Evolutionary conservation across 2,329 filamentous ascomycete genomes (phyloP), one percentile per base, ranked within the genome.

Genomic region (Aulographum hederae): DNA sequence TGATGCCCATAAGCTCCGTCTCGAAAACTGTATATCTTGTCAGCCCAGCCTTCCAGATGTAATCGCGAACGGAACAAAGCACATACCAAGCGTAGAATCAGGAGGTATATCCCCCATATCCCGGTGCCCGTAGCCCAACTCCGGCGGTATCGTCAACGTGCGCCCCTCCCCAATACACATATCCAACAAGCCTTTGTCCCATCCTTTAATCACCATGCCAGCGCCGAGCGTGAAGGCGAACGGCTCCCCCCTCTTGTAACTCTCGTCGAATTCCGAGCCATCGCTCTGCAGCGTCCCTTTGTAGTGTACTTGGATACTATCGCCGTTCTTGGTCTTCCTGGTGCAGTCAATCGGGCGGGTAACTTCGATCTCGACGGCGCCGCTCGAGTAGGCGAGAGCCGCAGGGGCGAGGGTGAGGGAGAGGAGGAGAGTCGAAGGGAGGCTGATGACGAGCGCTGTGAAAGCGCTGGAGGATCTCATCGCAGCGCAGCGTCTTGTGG

Each of bases 141-240:
- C 70, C 14, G 86, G 81, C n/a, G 84, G 82, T 34, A 98, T 89
- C 14, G 77, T 94, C 53, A 98, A 59, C 34, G 71, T 86, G 54
- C 56, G 70, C 65, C 85, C 86, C 65, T 95, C 86, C 39, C 89
- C 86, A 44, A 91, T 78, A 57, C 89, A 95, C 85, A 95, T 94
- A 48, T 80, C 80, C 33, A 89, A 45, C 25, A 95, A 67, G 31
- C 86, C 86, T 50, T 91, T 57, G 46, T 95, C 86, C 86, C 85
- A 94, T 48, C 86, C 86, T 60, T 79, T 75, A 52, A 98, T 98
- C 31, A 95, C 89, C 52, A 78, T 69, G 28, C 82, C 80, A 16
- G 59, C 58, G 21, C 89, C 89, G 19, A 98, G 61, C 39, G 62
- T 72, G 59, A 98, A 95, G 38, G 52, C 60, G 47, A 98, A 71